Evolutionary conservation across 306 rosid species (phyloP), one percentile per base, ranked within the genome.

Genomic region (Dalbergia oliveri): DNA sequence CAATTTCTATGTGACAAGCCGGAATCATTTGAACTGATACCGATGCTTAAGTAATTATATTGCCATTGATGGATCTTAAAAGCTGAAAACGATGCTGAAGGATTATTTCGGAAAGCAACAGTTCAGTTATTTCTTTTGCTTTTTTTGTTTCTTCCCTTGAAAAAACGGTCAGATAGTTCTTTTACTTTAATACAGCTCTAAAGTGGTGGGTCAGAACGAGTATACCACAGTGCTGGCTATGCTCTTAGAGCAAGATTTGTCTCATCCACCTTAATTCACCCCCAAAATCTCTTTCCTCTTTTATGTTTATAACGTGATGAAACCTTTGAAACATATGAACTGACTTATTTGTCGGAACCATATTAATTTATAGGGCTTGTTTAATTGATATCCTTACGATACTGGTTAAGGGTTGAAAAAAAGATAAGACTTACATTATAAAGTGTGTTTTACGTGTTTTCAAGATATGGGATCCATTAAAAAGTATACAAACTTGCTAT

Each of bases 171-270:
- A 19, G 70, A 75, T 84, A 74, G 69, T 79, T 81, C 85, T 75
- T 81, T 87, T 79, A 80, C 87, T 87, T 88, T 88, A 85, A 69
- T 76, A 56, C 81, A 81, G 77, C 81, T 78, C 81, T 54, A 59
- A 86, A 84, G 89, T 77, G 83, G 80, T 69, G 68, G 81, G 79
- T 85, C 82, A 65, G 34, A 67, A 79, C 50, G 56, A 71, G 66
- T 75, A 79, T 75, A 81, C 79, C 84, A 50, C 49, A 23, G 66
- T 58, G 14, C 57, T 73, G 18, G 13, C 14, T n/a, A 15, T 66
- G 60, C 66, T 37, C 73, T 72, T 80, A 72, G 85, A 84, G 84
- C 82, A 79, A 70, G 76, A 79, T 78, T 50, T 69, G 77, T 82
- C 79, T 75, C 66, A 37, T 79, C 64, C 57, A 73, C 49, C 19